Evolutionary conservation across 768 basidiomycete species (phyloP), one percentile per base, ranked within the genome.

Genomic region (Kwoniella dejecticola): DNA sequence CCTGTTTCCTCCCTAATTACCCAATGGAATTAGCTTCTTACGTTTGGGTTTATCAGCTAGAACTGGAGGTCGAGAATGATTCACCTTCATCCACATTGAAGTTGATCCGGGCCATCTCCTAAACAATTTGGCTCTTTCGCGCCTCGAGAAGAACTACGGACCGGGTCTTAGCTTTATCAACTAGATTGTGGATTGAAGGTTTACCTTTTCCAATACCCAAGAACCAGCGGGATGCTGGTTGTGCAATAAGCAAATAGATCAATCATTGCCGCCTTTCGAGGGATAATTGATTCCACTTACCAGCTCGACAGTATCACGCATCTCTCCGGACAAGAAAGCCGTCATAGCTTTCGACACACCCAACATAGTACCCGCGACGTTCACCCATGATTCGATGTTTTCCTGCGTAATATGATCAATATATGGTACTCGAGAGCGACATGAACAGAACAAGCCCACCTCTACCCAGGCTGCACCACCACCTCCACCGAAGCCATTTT

Each of bases 81-180:
- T n/a, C 74, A 86, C 90, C 84, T 94, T 95, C 62, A 94, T 84
- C 92, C 92, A 94, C 86, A 93, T 85, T 67, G 90, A 89, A 23
- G 89, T 91, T 66, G 90, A 89, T 30, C 94, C 94, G 6, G 91
- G 91, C 95, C 95, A 99, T 72, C 88, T 89, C 27, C 91, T 84
- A 82, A 99, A 97, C 11, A 99, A 82, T 52, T 85, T 86, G 61
- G 89, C 90, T 0, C 95, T 84, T 77, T 99, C 96, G 44, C 84
- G 86, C 38, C 91, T 83, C 0, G 90, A 93, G 77, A 99, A 97
- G 82, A 96, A 94, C 33, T 87, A 84, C 69, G 11, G 6, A 1
- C 90, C n/a, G n/a, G n/a, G n/a, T n/a, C n/a, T n/a, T n/a, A n/a
- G n/a, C 5, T 90, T 82, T 17, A 1, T 91, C 23, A 65, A 61